phyloP scores from a whole-genome alignment of 345 rosid genomes.

The Populus pruinosa region DNA sequence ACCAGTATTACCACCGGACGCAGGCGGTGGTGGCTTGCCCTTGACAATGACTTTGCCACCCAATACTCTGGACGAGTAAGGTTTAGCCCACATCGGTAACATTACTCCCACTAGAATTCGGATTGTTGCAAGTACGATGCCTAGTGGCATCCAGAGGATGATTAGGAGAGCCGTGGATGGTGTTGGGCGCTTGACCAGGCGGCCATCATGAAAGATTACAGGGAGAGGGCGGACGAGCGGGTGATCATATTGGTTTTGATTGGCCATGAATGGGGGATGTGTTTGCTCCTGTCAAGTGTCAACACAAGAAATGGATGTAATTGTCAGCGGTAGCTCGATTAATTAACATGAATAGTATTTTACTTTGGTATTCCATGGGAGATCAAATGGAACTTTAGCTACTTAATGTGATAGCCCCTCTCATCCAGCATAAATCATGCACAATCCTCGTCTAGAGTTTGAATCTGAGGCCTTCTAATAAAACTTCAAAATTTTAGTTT shows the following conservation, averaged over 20 bases:
- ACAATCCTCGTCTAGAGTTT: no score
- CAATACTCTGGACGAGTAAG: slow-evolving; percentile 45
- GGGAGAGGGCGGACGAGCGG: slow-evolving; percentile 54
- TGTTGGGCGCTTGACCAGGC: slow-evolving; percentile 77
- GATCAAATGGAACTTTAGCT: no score
- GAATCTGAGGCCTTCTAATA: not conserved
- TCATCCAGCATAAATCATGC: no score
- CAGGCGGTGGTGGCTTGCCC: slow-evolving; percentile 69
- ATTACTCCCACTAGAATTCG: slow-evolving; percentile 48
- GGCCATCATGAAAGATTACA: slow-evolving; percentile 91
- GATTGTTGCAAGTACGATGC: slow-evolving; percentile 52
- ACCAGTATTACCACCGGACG: slow-evolving; percentile 37
- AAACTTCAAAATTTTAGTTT: not conserved
- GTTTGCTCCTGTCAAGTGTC: slow-evolving; percentile 60
- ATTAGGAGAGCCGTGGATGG: slow-evolving; percentile 63
- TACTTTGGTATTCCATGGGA: no score
- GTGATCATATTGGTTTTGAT: slow-evolving; percentile 16
- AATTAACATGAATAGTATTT: not conserved
- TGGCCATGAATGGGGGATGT: slow-evolving; percentile 43
- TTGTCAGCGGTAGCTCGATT: not conserved
- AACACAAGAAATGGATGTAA: not conserved
- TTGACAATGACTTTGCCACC: slow-evolving; percentile 60
- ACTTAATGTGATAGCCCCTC: no score
- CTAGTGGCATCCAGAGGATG: slow-evolving; percentile 82
- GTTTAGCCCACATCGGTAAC: slow-evolving; percentile 66